Conservation (phyloP, 2,329 filamentous ascomycete genomes). For the Colletotrichum costaricense region DNA sequence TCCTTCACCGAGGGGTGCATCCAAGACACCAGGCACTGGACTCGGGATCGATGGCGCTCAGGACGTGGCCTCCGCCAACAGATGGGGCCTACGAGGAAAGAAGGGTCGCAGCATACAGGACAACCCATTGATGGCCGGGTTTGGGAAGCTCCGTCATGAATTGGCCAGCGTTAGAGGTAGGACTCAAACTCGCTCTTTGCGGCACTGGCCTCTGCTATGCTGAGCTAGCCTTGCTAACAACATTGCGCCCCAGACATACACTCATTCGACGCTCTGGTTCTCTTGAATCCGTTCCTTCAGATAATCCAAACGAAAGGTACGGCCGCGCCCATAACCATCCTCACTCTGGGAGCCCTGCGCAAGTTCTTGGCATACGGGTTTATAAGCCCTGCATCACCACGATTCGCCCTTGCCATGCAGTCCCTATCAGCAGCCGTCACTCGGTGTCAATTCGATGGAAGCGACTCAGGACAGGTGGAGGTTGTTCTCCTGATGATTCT, state of each 20-base stretch:
- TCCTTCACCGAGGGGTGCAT: conserved; percentile 52
- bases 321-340: conserved; percentile 93
- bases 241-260: conserved; percentile 74
- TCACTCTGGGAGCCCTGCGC: conserved; percentile 91
- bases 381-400: conserved; percentile 84
- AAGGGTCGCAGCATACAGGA: conserved; percentile 98
- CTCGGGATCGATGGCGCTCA: conserved; percentile 54
- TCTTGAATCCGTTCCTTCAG: conserved; percentile 94
- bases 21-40: conserved; percentile 52
- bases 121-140: conserved; percentile 94
- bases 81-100: conserved; percentile 94
- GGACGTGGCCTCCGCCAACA: conserved; percentile 75
- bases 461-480: conserved; percentile 93
- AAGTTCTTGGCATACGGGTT: conserved; percentile 98
- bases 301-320: conserved; percentile 97
- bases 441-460: conserved; percentile 97
- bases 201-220: not conserved
- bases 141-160: conserved; percentile 89
- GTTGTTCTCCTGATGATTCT: conserved; percentile 94
- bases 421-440: conserved; percentile 94
- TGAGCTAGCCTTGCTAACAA: conserved; percentile 40
- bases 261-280: conserved; percentile 86
- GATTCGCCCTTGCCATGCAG: conserved; percentile 93
- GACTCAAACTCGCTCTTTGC: conserved; percentile 5
- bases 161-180: conserved; percentile 85